phyloP scores from a whole-genome alignment of 257 asterid species.

The Craterostigma plantagineum region DNA sequence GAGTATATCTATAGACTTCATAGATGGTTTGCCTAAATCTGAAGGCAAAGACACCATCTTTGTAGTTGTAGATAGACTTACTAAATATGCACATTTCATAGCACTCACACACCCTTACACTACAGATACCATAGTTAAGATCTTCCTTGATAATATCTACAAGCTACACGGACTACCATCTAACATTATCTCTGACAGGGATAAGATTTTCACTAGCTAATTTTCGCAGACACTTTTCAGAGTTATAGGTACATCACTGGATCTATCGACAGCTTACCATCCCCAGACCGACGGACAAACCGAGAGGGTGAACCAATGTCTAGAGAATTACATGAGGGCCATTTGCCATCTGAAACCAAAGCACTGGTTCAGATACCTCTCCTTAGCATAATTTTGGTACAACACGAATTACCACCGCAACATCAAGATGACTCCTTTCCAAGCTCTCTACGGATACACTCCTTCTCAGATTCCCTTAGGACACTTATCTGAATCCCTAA shows the following conservation, averaged over 20 bases:
- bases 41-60: neutral
- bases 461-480: neutral
- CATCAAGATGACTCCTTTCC: neutral
- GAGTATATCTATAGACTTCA: constrained; percentile 2
- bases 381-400: neutral
- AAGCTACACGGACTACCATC: neutral
- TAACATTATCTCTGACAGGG: neutral
- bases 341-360: neutral
- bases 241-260: neutral
- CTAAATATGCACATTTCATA: constrained; percentile 4
- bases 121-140: neutral
- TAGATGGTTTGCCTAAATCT: neutral
- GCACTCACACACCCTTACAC: neutral
- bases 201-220: neutral
- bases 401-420: neutral
- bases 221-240: neutral
- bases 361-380: neutral
- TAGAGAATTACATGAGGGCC: neutral
- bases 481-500: no score
- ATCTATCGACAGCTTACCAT: neutral
- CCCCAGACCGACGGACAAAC: neutral
- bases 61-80: constrained; percentile 5
- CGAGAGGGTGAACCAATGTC: neutral
- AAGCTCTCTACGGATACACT: neutral
- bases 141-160: neutral